Evolutionary conservation across 371 early-diverging fungal species (phyloP).

Genomic region (Mucor plumbeus): DNA sequence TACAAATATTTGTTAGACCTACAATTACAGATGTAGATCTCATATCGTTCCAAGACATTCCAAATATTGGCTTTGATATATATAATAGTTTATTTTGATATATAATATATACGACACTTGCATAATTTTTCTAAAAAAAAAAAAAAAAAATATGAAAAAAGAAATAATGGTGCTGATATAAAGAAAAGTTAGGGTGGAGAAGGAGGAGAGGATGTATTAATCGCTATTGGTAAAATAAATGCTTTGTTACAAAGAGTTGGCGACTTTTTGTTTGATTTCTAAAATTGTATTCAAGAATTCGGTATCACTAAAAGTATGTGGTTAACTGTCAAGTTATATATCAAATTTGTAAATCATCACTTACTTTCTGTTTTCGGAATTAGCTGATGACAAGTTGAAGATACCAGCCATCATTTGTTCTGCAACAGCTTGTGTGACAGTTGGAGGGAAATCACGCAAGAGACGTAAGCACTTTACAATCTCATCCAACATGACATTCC

Average conservation of each 20-base stretch:
- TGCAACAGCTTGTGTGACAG: conserved; percentile 70
- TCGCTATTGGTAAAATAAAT: conserved; percentile 4
- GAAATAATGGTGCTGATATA: neutral
- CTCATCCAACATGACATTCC: conserved; percentile 59
- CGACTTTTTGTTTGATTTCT: conserved; percentile 55
- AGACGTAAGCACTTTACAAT: conserved; percentile 69
- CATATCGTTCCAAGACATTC: too few species aligned
- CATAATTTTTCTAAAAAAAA: too few species aligned
- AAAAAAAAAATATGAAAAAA: too few species aligned
- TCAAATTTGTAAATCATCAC: neutral
- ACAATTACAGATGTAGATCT: too few species aligned
- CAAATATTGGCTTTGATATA: too few species aligned
- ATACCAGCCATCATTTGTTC: conserved; percentile 87
- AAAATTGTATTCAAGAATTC: conserved; percentile 53
- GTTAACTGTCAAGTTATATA: neutral
- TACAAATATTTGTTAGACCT: too few species aligned
- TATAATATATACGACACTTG: too few species aligned
- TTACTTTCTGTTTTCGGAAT: conserved; percentile 56
- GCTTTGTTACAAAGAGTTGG: conserved; percentile 36
- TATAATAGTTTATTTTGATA: too few species aligned
- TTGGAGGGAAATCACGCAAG: conserved; percentile 66
- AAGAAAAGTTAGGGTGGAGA: neutral
- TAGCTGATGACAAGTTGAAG: conserved; percentile 59
- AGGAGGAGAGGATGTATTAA: neutral
- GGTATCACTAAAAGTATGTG: conserved; percentile 30